Evolutionary conservation across 441 rosid genomes (phyloP).

Genomic region (Gossypium gossypioides): DNA sequence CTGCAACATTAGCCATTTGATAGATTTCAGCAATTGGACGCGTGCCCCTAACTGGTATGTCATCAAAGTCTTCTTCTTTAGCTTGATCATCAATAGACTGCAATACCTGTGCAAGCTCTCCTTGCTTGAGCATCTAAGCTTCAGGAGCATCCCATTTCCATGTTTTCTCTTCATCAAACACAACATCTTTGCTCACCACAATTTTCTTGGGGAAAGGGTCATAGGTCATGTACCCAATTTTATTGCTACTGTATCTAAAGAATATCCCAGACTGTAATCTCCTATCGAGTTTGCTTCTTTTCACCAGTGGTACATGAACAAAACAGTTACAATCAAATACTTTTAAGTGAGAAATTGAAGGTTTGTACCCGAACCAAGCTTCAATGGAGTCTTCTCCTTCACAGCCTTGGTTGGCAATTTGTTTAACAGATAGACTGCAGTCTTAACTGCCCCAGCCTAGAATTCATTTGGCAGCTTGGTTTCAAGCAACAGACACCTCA

Average conservation of each 20-base stretch:
- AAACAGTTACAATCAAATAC: not conserved
- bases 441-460: not conserved
- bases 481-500: not conserved
- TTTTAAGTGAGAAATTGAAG: not conserved
- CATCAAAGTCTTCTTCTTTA: not conserved
- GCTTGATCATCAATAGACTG: no score
- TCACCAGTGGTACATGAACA: not conserved
- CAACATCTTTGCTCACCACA: not conserved
- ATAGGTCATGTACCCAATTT: not conserved
- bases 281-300: not conserved
- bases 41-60: not conserved
- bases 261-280: not conserved
- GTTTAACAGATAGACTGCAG: not conserved
- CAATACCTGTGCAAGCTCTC: not conserved
- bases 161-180: not conserved
- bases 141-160: not conserved
- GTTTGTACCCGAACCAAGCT: not conserved
- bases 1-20: not conserved
- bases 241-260: not conserved
- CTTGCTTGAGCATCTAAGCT: no score
- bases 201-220: not conserved
- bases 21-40: not conserved
- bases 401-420: not conserved
- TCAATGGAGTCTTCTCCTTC: not conserved
- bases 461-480: not conserved